Base-by-base conservation (phyloP, 352 stramenopile species). In the Globisporangium viniferum region DNA sequence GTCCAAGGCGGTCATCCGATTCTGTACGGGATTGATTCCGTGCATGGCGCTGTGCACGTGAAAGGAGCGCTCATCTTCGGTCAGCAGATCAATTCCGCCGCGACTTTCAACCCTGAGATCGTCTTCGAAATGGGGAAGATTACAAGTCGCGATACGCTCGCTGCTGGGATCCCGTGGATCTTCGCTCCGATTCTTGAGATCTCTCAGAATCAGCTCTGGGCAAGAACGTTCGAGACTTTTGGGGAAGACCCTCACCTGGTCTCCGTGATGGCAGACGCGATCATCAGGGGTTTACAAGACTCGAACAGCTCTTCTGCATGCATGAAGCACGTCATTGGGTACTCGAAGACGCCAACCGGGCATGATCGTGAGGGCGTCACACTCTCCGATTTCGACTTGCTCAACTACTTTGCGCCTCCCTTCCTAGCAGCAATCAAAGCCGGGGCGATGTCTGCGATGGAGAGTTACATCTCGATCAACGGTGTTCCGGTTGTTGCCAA, bases 381-480 rank as follows among this genome's bases (percentile, higher is more conserved):
- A 0, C 62, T 94, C 8, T 88, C 79, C 0, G 80, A 93, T 41
- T 96, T 84, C 63, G 81, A 94, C 36, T 56, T 96, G 59, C 80
- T 94, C 65, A 96, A 96, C 61, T 86, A 90, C 69, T 97, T 97
- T 56, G 83, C 88, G 3, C 90, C 88, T 24, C 78, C 90, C 0
- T 98, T 97, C 65, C 64, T 92, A n/a, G 85, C 88, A 1, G 90
- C 89, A 14, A 86, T 96, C 24, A 75, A 87, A 29, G 86, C 94
- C 7, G 88, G 86, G 5, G 85, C 83, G 3, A 78, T 95, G 65
- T 93, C 93, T 0, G 84, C 94, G 2, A 99, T 99, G 96, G 94
- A 98, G 74, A 96, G 72, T 58, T 99, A 98, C 80, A 94, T 92
- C 59, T 94, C 96, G 64, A 67, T 97, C 58, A 97, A 97, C 60